Evolutionary conservation across 2,329 filamentous ascomycete genomes (phyloP).

Genomic region (Beauveria brongniartii): DNA sequence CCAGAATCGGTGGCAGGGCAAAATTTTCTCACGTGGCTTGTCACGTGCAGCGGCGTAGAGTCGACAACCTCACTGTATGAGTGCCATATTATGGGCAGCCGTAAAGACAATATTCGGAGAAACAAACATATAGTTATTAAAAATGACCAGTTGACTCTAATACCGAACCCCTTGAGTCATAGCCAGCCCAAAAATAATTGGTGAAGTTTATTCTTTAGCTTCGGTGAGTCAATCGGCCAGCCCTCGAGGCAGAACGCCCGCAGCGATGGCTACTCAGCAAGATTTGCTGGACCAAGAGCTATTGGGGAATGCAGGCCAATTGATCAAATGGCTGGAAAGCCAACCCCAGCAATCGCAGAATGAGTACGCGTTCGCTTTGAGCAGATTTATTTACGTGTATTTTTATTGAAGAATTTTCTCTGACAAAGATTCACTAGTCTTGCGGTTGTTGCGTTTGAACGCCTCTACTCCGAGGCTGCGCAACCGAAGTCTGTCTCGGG

Average conservation of each 20-base stretch:
- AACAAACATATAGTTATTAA: neutral
- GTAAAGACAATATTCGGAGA: neutral
- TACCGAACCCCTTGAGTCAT: neutral
- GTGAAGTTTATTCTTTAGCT: neutral
- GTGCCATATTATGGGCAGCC: neutral
- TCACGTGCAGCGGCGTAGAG: conserved; percentile 22
- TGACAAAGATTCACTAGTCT: neutral
- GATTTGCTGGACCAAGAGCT: conserved; percentile 17
- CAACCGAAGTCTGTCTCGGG: conserved; percentile 48
- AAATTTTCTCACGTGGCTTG: conserved; percentile 25
- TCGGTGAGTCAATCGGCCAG: neutral
- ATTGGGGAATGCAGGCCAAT: conserved; percentile 28
- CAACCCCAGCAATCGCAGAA: conserved; percentile 26
- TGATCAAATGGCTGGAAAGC: conserved; percentile 36
- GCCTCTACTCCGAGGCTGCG: conserved; percentile 39
- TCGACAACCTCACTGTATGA: neutral
- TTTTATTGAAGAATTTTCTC: neutral
- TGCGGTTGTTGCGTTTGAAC: conserved; percentile 37
- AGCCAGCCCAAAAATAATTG: neutral
- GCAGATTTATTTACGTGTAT: neutral
- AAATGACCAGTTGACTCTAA: neutral
- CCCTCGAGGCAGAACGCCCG: neutral
- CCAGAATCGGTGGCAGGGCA: conserved; percentile 22
- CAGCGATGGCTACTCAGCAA: conserved; percentile 17
- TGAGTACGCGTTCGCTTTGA: conserved; percentile 23